Base-by-base conservation (phyloP, 2,329 filamentous ascomycete genomes). In the Phaeosphaeriaceae sp. region DNA sequence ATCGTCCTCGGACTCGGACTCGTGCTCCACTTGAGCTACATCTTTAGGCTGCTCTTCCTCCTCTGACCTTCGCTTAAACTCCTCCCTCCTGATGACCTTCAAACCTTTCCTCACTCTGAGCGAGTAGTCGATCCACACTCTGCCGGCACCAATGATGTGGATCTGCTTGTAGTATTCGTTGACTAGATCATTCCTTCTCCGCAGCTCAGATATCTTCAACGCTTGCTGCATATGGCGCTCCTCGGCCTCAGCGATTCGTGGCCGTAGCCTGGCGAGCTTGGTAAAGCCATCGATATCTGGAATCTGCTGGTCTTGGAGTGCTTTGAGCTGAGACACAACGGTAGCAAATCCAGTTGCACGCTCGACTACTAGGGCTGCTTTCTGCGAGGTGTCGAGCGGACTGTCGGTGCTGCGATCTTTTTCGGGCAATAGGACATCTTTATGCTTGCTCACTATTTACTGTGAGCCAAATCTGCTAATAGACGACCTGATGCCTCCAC, bases 41-140 rank as follows among this genome's bases (percentile, higher is more conserved):
- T 36, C 67, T 81, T 84, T 36, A 36, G 31, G 31, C 31, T 36
- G 31, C 31, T 36, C 31, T 54, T 81, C 83, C 58, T 82, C 83
- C 60, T 86, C 84, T 62, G 25, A 17, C 67, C 81, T 84, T 67
- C 81, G 84, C 76, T 77, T 78, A 62, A 80, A 81, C 72, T 93
- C 91, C 51, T 82, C 81, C 69, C 90, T 84, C 72, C 87, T 83
- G 2, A 94, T 81, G 9, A 82, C 81, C 54, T 86, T 84, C 78
- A 95, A 91, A 7, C 87, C 84, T 59, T 83, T 81, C 75, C 86
- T 85, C 13, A 93, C 76, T 50, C 90, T 82, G 33, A 85, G 83
- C 77, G 96, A 90, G 71, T 89, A 87, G 51, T 89, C 87, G 21
- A 89, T 89, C 80, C 92, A 89, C 57, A 85, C 85, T 65, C 88